phyloP scores from a whole-genome alignment of 2,329 filamentous ascomycete species.

The Nigrospora oryzae region DNA sequence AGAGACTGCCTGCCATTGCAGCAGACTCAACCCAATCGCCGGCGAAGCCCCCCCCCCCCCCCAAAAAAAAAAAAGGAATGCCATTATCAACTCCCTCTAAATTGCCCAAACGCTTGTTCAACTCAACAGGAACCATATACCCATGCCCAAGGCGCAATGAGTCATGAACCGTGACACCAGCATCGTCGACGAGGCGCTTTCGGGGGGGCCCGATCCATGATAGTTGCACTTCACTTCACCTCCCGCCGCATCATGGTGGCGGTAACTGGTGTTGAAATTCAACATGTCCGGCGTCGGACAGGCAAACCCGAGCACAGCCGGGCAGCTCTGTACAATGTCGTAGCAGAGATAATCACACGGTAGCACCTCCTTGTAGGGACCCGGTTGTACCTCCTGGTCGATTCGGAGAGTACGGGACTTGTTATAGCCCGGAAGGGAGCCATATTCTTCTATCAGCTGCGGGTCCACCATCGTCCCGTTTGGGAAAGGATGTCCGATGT shows the following conservation, averaged over 20 bases:
- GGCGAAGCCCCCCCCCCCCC: no score
- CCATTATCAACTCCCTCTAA: no score
- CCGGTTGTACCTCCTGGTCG: constrained; percentile 63
- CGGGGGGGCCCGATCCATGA: constrained; percentile 47
- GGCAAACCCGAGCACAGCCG: constrained; percentile 62
- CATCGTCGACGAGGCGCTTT: constrained; percentile 23
- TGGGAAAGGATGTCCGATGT: constrained; percentile 61
- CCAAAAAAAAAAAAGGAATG: no score
- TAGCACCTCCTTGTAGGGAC: constrained; percentile 88
- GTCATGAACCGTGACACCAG: no score
- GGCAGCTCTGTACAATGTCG: constrained; percentile 76
- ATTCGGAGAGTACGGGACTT: constrained; percentile 64
- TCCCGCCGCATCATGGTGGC: constrained; percentile 13
- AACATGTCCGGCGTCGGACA: constrained; percentile 51
- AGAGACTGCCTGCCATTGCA: no score
- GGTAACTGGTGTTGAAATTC: constrained; percentile 40
- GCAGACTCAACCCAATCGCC: no score
- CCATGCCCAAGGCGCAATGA: no score
- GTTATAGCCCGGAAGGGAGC: constrained; percentile 31
- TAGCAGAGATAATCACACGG: constrained; percentile 88
- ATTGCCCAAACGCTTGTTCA: no score
- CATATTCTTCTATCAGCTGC: constrained; percentile 15
- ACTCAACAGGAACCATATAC: no score
- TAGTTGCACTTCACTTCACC: constrained; percentile 46
- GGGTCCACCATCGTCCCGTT: constrained; percentile 52